Conservation (phyloP, 2,329 filamentous ascomycete species). For the Pseudopithomyces chartarum region DNA sequence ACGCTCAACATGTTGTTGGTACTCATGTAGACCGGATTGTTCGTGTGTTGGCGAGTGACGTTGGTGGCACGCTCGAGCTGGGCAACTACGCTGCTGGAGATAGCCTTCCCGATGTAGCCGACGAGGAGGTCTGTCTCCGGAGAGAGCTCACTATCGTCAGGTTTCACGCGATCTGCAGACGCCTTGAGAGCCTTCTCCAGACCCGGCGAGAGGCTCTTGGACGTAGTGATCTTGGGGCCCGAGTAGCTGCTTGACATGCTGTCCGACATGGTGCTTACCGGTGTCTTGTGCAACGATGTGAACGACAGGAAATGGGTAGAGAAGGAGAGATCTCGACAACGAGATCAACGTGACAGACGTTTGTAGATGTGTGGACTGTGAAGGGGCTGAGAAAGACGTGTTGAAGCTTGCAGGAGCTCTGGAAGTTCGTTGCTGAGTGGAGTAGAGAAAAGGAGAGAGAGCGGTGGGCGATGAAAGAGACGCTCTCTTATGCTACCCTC, state of each 20-base stretch:
- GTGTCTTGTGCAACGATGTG: no score
- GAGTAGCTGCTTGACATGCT: no score
- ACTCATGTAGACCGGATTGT: neutral
- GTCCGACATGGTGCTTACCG: no score
- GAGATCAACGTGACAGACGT: neutral
- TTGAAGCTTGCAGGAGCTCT: neutral
- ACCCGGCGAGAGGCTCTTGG: neutral
- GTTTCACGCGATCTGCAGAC: neutral
- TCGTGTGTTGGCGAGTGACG: neutral
- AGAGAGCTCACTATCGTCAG: neutral
- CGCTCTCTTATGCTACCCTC: neutral
- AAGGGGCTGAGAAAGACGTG: neutral
- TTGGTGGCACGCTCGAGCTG: neutral
- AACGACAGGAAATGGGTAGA: no score
- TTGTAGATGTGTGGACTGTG: neutral
- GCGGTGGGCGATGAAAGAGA: neutral
- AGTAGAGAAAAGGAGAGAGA: neutral
- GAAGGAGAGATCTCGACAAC: neutral
- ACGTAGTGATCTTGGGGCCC: no score
- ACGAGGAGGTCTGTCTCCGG: neutral
- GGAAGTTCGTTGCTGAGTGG: neutral
- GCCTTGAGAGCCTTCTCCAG: neutral
- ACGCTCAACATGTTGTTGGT: no score
- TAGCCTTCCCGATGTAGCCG: neutral
- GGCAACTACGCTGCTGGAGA: neutral